phyloP scores from a whole-genome alignment of 2,329 filamentous ascomycete species.

The Alternaria panax region DNA sequence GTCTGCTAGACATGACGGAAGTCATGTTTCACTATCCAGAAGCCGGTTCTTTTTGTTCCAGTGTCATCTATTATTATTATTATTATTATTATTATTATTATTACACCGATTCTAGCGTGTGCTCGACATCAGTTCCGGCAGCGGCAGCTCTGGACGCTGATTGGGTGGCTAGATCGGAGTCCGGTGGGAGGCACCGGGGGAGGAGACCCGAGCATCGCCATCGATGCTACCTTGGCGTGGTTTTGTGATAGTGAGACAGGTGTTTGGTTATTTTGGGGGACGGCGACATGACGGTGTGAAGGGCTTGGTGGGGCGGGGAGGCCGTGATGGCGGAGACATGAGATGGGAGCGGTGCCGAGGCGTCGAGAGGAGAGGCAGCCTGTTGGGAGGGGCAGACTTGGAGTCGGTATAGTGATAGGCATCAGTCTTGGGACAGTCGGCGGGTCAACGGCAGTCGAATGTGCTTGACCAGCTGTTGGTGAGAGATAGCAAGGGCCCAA shows the following conservation, averaged over 20 bases:
- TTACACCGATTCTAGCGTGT: background rate
- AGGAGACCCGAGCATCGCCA: conserved; percentile 32
- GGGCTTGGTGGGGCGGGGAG: conserved; percentile 5
- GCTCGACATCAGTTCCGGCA: conserved; percentile 4
- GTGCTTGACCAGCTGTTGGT: conserved; percentile 22
- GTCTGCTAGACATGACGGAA: background rate
- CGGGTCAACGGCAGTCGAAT: conserved; percentile 22
- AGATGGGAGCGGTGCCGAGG: background rate
- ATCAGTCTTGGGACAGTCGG: background rate
- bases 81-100: conserved; percentile 1
- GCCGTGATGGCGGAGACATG: conserved; percentile 6
- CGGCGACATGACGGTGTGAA: background rate
- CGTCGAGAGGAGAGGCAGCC: background rate
- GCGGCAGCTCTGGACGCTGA: conserved; percentile 16
- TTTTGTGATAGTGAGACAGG: background rate
- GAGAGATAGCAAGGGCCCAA: conserved; percentile 33
- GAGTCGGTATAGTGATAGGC: background rate
- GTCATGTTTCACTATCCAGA: background rate
- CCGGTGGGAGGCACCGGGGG: conserved; percentile 27
- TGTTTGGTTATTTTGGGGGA: background rate
- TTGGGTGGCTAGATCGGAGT: conserved; percentile 29
- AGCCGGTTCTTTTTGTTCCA: background rate
- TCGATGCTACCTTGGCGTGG: conserved; percentile 1
- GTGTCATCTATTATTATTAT: conserved; percentile 13
- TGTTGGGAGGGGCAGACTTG: conserved; percentile 3